These are phyloP conservation scores for Psilocybe cubensis DNA, from an alignment of 768 basidiomycete species.

Conservation along the genomic window DNA sequence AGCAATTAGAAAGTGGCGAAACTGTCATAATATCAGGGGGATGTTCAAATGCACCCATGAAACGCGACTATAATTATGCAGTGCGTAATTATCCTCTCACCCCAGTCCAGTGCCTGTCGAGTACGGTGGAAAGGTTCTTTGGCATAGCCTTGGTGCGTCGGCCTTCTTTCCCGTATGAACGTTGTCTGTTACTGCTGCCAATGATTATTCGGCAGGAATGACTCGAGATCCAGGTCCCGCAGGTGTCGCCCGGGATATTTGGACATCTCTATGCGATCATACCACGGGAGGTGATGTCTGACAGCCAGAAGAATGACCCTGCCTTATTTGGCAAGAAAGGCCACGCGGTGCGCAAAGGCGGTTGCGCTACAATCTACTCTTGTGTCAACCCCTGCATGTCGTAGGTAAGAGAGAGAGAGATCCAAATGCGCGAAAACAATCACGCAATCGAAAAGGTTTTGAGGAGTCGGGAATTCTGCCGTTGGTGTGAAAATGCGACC, in stretches of 20 bases:
- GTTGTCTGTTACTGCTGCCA: slow-evolving; percentile 8
- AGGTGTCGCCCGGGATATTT: slow-evolving; percentile 13
- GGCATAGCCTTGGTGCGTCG: slow-evolving; percentile 16
- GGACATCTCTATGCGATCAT: slow-evolving; percentile 12
- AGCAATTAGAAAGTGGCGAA: slow-evolving; percentile 17
- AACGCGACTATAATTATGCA: slow-evolving; percentile 18
- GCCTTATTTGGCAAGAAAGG: slow-evolving; percentile 13
- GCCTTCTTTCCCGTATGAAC: slow-evolving; percentile 15
- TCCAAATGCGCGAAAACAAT: slow-evolving; percentile 20
- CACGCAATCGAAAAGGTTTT: slow-evolving; percentile 12
- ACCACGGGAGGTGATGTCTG: slow-evolving; percentile 1
- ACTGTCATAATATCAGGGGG: slow-evolving; percentile 19
- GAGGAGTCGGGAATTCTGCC: slow-evolving; percentile 17
- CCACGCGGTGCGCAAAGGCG: slow-evolving; percentile 11
- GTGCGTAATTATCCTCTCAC: slow-evolving; percentile 13
- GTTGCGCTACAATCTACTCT: slow-evolving; percentile 4
- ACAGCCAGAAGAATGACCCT: slow-evolving; percentile 1
- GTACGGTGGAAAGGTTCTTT: slow-evolving; percentile 3
- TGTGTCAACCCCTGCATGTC: slow-evolving; percentile 5
- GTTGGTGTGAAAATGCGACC: neutral
- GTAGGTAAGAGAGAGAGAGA: slow-evolving; percentile 9
- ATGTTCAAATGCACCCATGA: slow-evolving; percentile 15
- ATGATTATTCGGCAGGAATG: slow-evolving; percentile 5
- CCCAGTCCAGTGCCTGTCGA: slow-evolving; percentile 14
- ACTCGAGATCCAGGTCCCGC: slow-evolving; percentile 13